phyloP scores from a whole-genome alignment of 1,139 yeast species.

The Blastobotrys apis region DNA sequence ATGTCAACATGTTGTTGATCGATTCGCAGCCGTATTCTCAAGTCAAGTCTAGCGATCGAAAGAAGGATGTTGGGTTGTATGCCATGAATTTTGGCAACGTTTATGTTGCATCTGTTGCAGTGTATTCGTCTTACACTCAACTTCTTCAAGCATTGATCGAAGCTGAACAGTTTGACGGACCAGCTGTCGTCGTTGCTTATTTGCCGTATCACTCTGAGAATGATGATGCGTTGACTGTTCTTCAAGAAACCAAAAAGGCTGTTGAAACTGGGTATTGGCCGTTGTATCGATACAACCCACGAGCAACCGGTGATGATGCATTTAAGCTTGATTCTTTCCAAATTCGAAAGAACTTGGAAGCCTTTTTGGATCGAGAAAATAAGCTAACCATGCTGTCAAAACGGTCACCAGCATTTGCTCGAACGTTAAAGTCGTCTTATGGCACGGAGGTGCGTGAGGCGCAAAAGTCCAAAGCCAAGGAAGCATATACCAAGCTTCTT shows the following conservation, averaged over 20 bases:
- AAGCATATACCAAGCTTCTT: conserved; percentile 68
- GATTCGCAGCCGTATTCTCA: conserved; percentile 83
- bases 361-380: conserved; percentile 85
- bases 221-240: conserved; percentile 66
- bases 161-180: conserved; percentile 84
- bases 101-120: conserved; percentile 92
- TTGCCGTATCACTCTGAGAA: conserved; percentile 68
- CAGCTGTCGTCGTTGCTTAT: conserved; percentile 86
- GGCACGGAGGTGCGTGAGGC: conserved; percentile 58
- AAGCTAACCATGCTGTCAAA: conserved; percentile 70
- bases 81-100: conserved; percentile 92
- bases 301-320: conserved; percentile 45
- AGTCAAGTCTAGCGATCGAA: conserved; percentile 45
- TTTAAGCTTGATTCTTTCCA: conserved; percentile 84
- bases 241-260: conserved; percentile 83
- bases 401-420: conserved; percentile 69
- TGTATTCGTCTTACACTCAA: conserved; percentile 90
- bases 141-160: conserved; percentile 83
- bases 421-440: conserved; percentile 60
- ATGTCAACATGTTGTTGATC: conserved; percentile 78
- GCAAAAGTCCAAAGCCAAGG: conserved; percentile 68
- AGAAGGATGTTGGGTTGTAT: conserved; percentile 90
- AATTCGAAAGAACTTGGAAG: conserved; percentile 68
- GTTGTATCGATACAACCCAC: conserved; percentile 78
- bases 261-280: conserved; percentile 98